phyloP scores from a whole-genome alignment of 2,329 filamentous ascomycete genomes.

The Fusarium chaquense region DNA sequence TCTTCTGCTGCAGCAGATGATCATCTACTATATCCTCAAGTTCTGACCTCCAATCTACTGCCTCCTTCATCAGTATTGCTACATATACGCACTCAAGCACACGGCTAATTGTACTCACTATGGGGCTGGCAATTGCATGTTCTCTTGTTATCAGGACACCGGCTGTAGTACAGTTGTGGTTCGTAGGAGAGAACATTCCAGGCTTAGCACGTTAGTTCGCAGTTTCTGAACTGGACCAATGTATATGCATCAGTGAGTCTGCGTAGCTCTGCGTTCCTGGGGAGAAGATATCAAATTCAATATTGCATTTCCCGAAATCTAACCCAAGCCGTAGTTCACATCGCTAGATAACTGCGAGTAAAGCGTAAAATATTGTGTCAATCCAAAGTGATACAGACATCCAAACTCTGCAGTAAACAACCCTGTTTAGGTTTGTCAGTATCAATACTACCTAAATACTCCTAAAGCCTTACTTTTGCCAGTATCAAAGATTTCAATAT shows the following conservation, averaged over 20 bases:
- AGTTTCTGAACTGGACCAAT: not conserved
- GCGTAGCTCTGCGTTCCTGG: no score
- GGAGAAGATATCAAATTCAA: not conserved
- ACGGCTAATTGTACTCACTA: not conserved
- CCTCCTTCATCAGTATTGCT: not conserved
- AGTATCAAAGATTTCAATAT: not conserved
- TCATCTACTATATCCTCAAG: not conserved
- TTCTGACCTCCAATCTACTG: not conserved
- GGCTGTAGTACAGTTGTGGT: not conserved
- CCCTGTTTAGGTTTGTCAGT: not conserved
- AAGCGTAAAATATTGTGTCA: not conserved
- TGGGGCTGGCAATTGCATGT: no score
- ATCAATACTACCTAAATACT: not conserved
- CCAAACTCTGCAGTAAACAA: not conserved
- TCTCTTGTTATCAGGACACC: accelerated
- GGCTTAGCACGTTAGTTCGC: not conserved
- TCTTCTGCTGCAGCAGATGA: not conserved
- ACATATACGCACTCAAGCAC: not conserved
- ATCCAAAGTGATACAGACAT: not conserved
- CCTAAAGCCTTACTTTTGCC: not conserved
- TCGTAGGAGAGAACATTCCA: no score
- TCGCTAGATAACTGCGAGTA: not conserved
- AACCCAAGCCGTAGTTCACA: not conserved
- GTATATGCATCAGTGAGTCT: not conserved
- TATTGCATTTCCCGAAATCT: not conserved